Conservation (phyloP, 805 yeast species). For the Maudiozyma barnettii region DNA sequence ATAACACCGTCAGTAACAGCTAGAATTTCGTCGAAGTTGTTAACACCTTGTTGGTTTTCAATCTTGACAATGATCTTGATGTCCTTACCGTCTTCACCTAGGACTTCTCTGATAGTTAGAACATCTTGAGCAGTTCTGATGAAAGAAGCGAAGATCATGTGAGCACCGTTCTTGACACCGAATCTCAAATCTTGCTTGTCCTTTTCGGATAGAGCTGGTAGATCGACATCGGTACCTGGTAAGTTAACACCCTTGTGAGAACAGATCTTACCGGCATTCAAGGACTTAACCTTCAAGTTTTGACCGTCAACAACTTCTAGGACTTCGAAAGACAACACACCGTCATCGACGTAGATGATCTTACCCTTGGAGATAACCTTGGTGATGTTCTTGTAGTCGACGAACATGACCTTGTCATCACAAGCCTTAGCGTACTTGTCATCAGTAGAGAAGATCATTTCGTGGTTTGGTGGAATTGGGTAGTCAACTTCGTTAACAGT, state of each 20-base stretch:
- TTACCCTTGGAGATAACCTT: conserved; percentile 83
- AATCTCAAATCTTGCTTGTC: conserved; percentile 85
- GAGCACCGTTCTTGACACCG: conserved; percentile 96
- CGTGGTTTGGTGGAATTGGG: conserved; percentile 78
- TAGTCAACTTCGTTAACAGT: conserved; percentile 72
- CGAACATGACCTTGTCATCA: conserved; percentile 74
- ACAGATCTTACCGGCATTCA: conserved; percentile 91
- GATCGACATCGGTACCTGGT: conserved; percentile 97
- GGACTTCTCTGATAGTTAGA: conserved; percentile 78
- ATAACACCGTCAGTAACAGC: conserved; percentile 96
- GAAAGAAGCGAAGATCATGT: conserved; percentile 97
- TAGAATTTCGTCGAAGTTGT: conserved; percentile 96
- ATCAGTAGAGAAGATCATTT: conserved; percentile 90
- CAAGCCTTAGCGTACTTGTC: conserved; percentile 60
- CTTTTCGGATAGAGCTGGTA: conserved; percentile 96
- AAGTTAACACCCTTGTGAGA: conserved; percentile 99
- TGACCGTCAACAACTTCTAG: conserved; percentile 67
- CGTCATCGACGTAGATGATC: conserved; percentile 92
- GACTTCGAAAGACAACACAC: conserved; percentile 93
- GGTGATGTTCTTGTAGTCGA: conserved; percentile 95
- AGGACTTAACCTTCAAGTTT: conserved; percentile 78
- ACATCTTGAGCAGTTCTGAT: conserved; percentile 92
- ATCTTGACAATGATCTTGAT: conserved; percentile 95
- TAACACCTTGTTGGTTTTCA: conserved; percentile 99
- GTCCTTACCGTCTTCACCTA: conserved; percentile 94